Conservation (phyloP, 192 early-diverging fungal species). For the Coemansia sp. region DNA sequence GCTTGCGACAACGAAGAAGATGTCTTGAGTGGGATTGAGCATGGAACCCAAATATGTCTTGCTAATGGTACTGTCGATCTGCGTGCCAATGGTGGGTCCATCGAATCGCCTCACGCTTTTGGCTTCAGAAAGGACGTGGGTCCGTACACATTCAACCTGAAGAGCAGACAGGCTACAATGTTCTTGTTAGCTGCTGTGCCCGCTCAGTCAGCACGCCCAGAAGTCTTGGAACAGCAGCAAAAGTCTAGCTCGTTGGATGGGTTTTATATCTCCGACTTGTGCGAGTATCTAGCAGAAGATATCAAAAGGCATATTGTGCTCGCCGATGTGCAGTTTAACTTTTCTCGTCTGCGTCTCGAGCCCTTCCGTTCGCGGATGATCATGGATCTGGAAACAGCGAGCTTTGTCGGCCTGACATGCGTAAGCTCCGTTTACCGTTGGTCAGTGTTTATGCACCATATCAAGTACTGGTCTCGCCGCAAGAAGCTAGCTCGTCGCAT, state of each 20-base stretch:
- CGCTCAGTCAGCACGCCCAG: slow-evolving; percentile 18
- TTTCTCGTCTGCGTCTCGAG: slow-evolving; percentile 26
- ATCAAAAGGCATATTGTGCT: slow-evolving; percentile 42
- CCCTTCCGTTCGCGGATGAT: slow-evolving; percentile 36
- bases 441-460: slow-evolving; percentile 52
- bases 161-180: slow-evolving; percentile 43
- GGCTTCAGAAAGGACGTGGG: slow-evolving; percentile 39
- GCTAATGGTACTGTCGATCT: slow-evolving; percentile 17
- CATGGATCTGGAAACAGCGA: slow-evolving; percentile 31
- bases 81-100: slow-evolving; percentile 47
- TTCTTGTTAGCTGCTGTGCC: slow-evolving; percentile 44
- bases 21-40: slow-evolving; percentile 43
- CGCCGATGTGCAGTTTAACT: slow-evolving; percentile 23
- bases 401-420: slow-evolving; percentile 23
- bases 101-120: slow-evolving; percentile 47
- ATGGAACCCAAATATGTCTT: slow-evolving; percentile 46
- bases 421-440: slow-evolving; percentile 52
- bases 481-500: slow-evolving; percentile 44
- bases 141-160: slow-evolving; percentile 31
- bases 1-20: slow-evolving; percentile 55
- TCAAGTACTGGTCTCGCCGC: slow-evolving; percentile 51
- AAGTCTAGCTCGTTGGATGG: not conserved
- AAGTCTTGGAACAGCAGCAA: slow-evolving; percentile 9
- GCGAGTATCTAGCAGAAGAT: slow-evolving; percentile 32
- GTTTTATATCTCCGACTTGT: slow-evolving; percentile 30